A percentile compares a stretch with the other conserved stretches of the same genome.
Conservation (phyloP, 2,329 filamentous ascomycete genomes). For the Epichloe hybrida region DNA sequence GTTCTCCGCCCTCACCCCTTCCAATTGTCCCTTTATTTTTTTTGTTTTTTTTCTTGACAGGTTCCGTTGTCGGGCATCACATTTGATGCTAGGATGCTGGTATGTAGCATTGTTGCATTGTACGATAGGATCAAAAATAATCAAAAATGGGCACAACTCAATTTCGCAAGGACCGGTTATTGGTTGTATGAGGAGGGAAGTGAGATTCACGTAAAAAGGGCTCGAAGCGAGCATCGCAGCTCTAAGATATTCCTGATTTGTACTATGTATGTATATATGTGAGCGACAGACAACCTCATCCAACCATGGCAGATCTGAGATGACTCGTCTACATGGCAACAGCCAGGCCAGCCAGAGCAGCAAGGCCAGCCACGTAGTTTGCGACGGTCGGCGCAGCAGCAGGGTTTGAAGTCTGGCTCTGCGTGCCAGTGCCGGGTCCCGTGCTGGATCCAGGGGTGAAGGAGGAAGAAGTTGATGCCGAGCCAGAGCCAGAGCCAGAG, state of each 20-base stretch:
- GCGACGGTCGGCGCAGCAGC: conserved; percentile 11
- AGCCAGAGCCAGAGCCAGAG: not conserved
- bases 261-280: not conserved
- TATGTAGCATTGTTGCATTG: conserved; percentile 8
- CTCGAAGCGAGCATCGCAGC: not conserved
- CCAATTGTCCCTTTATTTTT: not conserved
- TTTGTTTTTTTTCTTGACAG: conserved; percentile 1
- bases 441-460: not conserved
- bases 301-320: too few relatives aligned
- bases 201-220: not conserved
- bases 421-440: not conserved
- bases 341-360: conserved; percentile 11
- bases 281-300: not conserved
- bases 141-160: not conserved
- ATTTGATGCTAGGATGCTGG: conserved; percentile 10
- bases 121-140: conserved; percentile 7
- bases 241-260: not conserved
- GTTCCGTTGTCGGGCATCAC: not conserved
- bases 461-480: not conserved
- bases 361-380: conserved; percentile 8
- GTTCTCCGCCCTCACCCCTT: not conserved
- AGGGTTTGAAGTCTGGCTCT: conserved; percentile 9
- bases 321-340: conserved; percentile 4
- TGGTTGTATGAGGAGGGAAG: not conserved
- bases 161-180: not conserved